Evolutionary conservation across 1,284 basidiomycete genomes (phyloP).

Genomic region (Malassezia sympodialis): DNA sequence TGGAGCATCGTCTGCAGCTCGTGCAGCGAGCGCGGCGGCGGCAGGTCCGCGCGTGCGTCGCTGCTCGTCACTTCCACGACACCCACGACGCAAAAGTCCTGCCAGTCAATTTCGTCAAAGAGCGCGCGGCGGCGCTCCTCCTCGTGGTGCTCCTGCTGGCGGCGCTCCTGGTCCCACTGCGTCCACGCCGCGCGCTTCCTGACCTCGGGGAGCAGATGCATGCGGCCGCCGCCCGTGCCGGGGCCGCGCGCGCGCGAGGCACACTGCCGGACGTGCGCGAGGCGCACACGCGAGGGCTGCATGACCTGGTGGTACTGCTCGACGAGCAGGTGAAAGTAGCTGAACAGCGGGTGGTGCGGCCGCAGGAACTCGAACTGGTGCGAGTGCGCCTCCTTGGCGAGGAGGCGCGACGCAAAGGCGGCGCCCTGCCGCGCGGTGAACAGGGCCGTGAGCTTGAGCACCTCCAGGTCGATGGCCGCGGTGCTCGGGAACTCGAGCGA

Average conservation of each 20-base stretch:
- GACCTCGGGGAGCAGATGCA: constrained; percentile 68
- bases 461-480: constrained; percentile 68
- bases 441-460: constrained; percentile 67
- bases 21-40: constrained; percentile 84
- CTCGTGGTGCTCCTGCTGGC: constrained; percentile 76
- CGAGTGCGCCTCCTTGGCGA: constrained; percentile 79
- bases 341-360: constrained; percentile 87
- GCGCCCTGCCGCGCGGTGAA: constrained; percentile 87
- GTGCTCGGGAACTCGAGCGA: constrained; percentile 80
- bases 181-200: constrained; percentile 77
- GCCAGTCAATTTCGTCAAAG: constrained; percentile 94
- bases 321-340: constrained; percentile 91
- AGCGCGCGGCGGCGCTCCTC: constrained; percentile 55
- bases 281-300: constrained; percentile 64
- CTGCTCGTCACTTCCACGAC: constrained; percentile 95
- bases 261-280: constrained; percentile 57
- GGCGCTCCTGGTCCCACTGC: constrained; percentile 66
- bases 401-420: constrained; percentile 72
- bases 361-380: constrained; percentile 97
- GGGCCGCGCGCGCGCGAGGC: constrained; percentile 24
- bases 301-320: constrained; percentile 90
- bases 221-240: constrained; percentile 50
- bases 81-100: constrained; percentile 96
- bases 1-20: constrained; percentile 93
- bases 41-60: constrained; percentile 70